Evolutionary conservation across 345 rosid species (phyloP), one percentile per base, ranked within the genome.

Genomic region (Bretschneidera sinensis): DNA sequence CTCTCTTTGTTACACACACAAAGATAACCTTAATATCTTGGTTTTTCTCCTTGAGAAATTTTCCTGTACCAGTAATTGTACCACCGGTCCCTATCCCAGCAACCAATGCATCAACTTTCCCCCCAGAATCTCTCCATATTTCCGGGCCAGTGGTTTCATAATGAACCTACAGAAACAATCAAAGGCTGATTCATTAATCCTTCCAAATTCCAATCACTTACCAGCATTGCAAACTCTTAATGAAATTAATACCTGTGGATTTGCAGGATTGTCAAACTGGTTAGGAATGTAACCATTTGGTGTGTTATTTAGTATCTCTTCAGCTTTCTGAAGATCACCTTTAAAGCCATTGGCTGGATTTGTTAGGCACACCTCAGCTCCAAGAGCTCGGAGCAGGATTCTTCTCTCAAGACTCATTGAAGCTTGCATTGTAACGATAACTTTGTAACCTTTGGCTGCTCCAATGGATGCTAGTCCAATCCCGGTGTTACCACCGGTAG

Each of bases 401-500:
- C 76, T 85, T 76, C 96, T 77, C 71, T 92, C 97, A 1, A 82
- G 18, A 67, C 89, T 89, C 68, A 34, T 22, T 1, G 70, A 49
- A 19, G 80, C 66, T 14, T 97, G 91, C 95, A 89, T 82, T 14
- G 66, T 39, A 4, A 87, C 61, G 20, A 83, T 73, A 51, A 83
- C 73, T 71, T 68, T 86, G 79, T 85, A 89, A 39, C 90, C 90
- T 69, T 66, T 83, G 19, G 76, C 69, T 43, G 95, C 95, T 8
- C 86, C 91, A 23, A 89, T 65, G 43, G 67, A 78, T 1, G 92
- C 96, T 67, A 91, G 39, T 34, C 89, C 92, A 28, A 88, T 91
- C 65, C 96, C 92, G 0, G 92, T 85, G 73, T 88, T 86, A 15
- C 98, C 95, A 52, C 92, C 62, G 1, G 95, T 91, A 1, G 72